phyloP scores from a whole-genome alignment of 2,329 filamentous ascomycete species.

The Penicillium brevicompactum region DNA sequence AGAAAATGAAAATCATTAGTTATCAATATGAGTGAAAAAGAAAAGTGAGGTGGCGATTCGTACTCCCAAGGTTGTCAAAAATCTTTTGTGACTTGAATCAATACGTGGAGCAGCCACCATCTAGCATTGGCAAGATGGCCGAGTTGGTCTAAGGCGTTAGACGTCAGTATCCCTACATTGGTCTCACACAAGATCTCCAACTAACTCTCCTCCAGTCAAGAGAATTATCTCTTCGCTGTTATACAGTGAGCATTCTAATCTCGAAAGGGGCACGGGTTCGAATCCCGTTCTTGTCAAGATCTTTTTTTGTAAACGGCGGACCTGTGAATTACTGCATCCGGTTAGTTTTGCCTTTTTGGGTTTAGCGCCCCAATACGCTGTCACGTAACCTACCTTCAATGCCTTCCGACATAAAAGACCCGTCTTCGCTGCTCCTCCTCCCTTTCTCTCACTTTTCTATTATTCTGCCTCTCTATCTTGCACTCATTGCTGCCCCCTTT shows the following conservation, averaged over 20 bases:
- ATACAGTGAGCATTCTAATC: background rate
- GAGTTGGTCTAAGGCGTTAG: constrained; percentile 38
- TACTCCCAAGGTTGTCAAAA: background rate
- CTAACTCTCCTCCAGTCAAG: background rate
- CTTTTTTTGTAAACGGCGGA: background rate
- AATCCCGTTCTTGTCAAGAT: background rate
- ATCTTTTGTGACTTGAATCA: background rate
- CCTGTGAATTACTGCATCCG: background rate
- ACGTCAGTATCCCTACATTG: background rate
- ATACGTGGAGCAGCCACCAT: background rate
- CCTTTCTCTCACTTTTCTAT: background rate
- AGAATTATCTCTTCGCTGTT: background rate
- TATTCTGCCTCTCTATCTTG: background rate
- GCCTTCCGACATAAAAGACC: background rate
- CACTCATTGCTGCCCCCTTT: constrained; percentile 1
- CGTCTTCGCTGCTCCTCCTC: background rate
- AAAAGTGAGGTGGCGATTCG: too few species aligned
- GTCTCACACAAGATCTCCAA: too few species aligned
- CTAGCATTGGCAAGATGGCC: constrained; percentile 34
- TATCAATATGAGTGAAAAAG: too few species aligned
- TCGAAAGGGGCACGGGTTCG: background rate
- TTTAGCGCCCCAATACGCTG: background rate
- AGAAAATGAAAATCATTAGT: too few species aligned
- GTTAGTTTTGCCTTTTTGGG: background rate
- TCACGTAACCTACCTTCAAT: background rate